Conservation (phyloP, 495 filamentous ascomycete genomes). For the Zalerion maritima region DNA sequence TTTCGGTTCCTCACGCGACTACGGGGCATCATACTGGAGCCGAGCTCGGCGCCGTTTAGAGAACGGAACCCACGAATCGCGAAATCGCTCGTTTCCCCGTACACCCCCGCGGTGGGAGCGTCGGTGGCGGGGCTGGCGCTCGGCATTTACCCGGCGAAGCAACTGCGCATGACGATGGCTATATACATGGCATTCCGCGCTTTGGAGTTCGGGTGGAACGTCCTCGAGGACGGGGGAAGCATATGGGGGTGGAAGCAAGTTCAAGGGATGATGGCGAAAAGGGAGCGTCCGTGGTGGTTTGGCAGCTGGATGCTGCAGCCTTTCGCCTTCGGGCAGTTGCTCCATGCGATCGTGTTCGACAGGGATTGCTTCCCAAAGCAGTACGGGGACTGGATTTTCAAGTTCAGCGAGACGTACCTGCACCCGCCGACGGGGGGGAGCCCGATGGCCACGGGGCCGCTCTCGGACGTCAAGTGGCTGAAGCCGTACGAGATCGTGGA, state of each 20-base stretch:
- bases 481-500: conserved; percentile 62
- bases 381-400: conserved; percentile 61
- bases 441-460: too few relatives aligned
- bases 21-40: conserved; percentile 59
- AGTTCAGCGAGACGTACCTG: conserved; percentile 62
- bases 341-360: conserved; percentile 89
- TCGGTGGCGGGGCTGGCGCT: conserved; percentile 71
- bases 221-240: conserved; percentile 64
- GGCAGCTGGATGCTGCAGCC: conserved; percentile 95
- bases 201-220: conserved; percentile 77
- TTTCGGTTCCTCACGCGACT: conserved; percentile 80
- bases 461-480: conserved; percentile 57
- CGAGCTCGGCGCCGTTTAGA: conserved; percentile 61
- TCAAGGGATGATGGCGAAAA: conserved; percentile 15
- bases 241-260: conserved; percentile 42
- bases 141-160: conserved; percentile 60
- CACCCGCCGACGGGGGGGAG: conserved; percentile 55
- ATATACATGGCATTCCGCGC: conserved; percentile 68
- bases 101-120: conserved; percentile 78
- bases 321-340: conserved; percentile 73
- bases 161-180: conserved; percentile 62
- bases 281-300: conserved; percentile 66
- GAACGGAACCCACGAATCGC: conserved; percentile 66
- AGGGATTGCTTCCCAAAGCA: conserved; percentile 72
- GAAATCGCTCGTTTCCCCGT: conserved; percentile 57